A percentile compares a stretch with the other conserved stretches of the same genome.
Conservation (phyloP, 2,329 filamentous ascomycete genomes). For the Microsporum ferrugineum region DNA sequence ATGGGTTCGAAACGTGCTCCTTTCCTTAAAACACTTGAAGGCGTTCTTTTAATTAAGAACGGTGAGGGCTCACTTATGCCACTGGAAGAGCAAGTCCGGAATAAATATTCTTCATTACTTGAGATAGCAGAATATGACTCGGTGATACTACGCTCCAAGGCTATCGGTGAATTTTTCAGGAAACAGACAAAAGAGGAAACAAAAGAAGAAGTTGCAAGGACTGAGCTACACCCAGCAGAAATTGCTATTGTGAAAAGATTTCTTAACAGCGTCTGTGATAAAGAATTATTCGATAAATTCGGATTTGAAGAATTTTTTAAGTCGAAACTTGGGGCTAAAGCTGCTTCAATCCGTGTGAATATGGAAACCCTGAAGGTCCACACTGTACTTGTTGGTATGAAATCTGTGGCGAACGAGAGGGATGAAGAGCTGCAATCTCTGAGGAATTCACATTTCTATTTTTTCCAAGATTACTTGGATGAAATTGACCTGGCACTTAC, state of each 20-base stretch:
- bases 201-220: constrained; percentile 5
- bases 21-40: constrained; percentile 15
- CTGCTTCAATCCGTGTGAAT: constrained; percentile 15
- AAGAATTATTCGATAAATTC: constrained; percentile 19
- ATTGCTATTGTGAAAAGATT: constrained; percentile 20
- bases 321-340: constrained; percentile 16
- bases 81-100: constrained; percentile 15
- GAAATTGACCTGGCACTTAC: constrained; percentile 15
- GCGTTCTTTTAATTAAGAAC: constrained; percentile 17
- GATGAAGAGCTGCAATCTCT: constrained; percentile 1
- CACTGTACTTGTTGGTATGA: constrained; percentile 8
- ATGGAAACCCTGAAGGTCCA: constrained; percentile 14
- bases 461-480: constrained; percentile 13
- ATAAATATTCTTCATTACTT: constrained; percentile 19
- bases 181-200: constrained; percentile 4
- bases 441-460: constrained; percentile 7
- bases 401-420: constrained; percentile 7
- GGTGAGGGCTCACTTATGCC: constrained; percentile 19
- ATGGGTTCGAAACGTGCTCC: constrained; percentile 15
- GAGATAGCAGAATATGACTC: constrained; percentile 9
- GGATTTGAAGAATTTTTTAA: constrained; percentile 21
- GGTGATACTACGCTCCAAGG: constrained; percentile 17
- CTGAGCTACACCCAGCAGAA: constrained; percentile 16
- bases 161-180: constrained; percentile 16
- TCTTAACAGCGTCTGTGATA: constrained; percentile 19